Percentiles rank a stretch among this genome's conserved stretches.
phyloP scores from a whole-genome alignment of 371 early-diverging fungal species.

The Mortierella sp. region DNA sequence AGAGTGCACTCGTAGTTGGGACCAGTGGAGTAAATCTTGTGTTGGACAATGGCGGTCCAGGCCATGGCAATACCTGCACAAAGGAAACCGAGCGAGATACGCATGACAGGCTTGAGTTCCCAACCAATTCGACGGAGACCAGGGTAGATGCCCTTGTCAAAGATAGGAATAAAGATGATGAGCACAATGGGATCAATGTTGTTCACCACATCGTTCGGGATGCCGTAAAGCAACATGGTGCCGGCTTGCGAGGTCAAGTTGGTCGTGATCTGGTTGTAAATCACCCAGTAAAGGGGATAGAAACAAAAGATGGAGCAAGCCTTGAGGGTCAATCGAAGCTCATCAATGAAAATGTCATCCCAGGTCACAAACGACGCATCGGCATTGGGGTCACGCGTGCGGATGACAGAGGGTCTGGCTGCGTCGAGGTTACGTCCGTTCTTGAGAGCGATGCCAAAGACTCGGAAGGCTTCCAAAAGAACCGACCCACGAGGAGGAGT shows the following conservation, averaged over 20 bases:
- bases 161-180: constrained; percentile 76
- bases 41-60: constrained; percentile 76
- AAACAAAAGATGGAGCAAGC: constrained; percentile 78
- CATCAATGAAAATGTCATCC: constrained; percentile 83
- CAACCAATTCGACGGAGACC: constrained; percentile 67
- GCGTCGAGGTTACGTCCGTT: constrained; percentile 49
- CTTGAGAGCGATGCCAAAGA: constrained; percentile 36
- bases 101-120: constrained; percentile 70
- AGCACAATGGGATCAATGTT: constrained; percentile 69
- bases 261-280: constrained; percentile 78
- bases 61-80: constrained; percentile 72
- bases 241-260: constrained; percentile 78
- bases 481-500: constrained; percentile 68
- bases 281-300: constrained; percentile 84
- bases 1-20: constrained; percentile 63
- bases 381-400: constrained; percentile 16
- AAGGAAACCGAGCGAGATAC: constrained; percentile 78
- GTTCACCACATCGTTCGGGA: constrained; percentile 61
- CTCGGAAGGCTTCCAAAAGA: constrained; percentile 40
- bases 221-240: constrained; percentile 73
- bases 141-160: constrained; percentile 77
- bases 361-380: constrained; percentile 49
- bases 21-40: constrained; percentile 68
- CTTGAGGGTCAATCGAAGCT: constrained; percentile 67
- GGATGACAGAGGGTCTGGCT: constrained; percentile 45